Evolutionary conservation across 805 yeast genomes (phyloP), one percentile per base, ranked within the genome.

Genomic region (Metschnikowia continentalis): DNA sequence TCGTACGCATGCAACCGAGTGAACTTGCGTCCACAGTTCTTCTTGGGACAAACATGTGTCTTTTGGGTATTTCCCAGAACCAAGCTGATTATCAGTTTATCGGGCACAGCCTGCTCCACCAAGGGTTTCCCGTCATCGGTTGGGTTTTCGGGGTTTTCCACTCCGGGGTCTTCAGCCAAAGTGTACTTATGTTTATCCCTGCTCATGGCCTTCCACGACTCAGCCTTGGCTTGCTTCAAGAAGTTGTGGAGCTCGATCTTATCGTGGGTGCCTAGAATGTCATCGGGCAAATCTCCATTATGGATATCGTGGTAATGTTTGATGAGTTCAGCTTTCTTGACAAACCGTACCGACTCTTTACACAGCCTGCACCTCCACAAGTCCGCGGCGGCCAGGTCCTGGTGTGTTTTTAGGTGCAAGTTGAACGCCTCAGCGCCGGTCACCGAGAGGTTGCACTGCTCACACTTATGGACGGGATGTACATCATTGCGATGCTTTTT

Each of bases 321-420:
- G 0, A 80, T 59, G 26, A 87, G 69, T 42, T 79, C 85, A 11
- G 73, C 74, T 52, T 85, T 84, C 54, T 80, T 82, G 4, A 76
- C 74, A 59, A 81, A 86, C 32, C 75, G 69, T 37, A 62, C 57
- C 7, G 33, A 20, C 15, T 15, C 33, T 6, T 69, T 63, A 65
- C 91, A 85, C 47, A 71, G 70, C 1, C 67, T 63, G 67, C 96
- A 89, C 50, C 77, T 78, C 92, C 95, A 88, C 37, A 81, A 67
- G 54, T 77, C 81, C n/a, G 76, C 47, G 3, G 40, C 14, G 11
- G 42, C 32, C 46, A 22, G 46, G 5, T 46, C 68, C 56, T 83
- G 83, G 65, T 90, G 96, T 7, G 62, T 59, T 41, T 75, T 67
- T 90, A 86, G 82, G 63, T 91, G 97, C 72, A 84, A 81, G 15